phyloP scores from a whole-genome alignment of 1,284 basidiomycete species.

The Porogramme epimiltina region DNA sequence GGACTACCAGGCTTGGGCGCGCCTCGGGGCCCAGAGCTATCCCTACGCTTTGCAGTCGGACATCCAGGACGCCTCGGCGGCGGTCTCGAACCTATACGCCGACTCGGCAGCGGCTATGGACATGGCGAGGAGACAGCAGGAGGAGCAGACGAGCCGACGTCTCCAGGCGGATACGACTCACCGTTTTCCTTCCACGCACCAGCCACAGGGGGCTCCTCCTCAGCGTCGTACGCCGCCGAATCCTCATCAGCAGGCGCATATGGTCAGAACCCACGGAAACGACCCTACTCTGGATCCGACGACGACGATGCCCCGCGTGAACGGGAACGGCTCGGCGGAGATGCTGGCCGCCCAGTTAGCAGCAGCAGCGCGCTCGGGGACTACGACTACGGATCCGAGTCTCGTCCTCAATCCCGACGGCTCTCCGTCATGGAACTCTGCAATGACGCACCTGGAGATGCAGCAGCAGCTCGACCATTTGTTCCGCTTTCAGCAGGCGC shows the following conservation, averaged over 20 bases:
- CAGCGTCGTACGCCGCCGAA: slow-evolving; percentile 47
- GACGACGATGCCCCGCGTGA: slow-evolving; percentile 45
- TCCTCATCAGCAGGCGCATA: too few species aligned
- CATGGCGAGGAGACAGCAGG: slow-evolving; percentile 26
- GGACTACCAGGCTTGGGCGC: slow-evolving; percentile 44
- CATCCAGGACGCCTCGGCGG: slow-evolving; percentile 35
- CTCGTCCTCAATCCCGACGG: slow-evolving; percentile 72
- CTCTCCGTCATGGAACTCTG: slow-evolving; percentile 85
- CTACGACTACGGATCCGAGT: slow-evolving; percentile 67
- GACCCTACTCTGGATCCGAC: slow-evolving; percentile 54
- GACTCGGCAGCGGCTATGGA: slow-evolving; percentile 28
- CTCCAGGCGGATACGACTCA: slow-evolving; percentile 43
- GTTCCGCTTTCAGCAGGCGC: slow-evolving; percentile 29
- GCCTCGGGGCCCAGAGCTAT: slow-evolving; percentile 41
- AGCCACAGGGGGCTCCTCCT: slow-evolving; percentile 13
- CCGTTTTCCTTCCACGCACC: slow-evolving; percentile 83
- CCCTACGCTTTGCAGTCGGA: slow-evolving; percentile 42
- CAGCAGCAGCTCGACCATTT: slow-evolving; percentile 34
- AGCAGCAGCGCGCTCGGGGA: slow-evolving; percentile 27
- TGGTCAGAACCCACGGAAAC: slow-evolving; percentile 54
- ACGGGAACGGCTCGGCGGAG: slow-evolving; percentile 30
- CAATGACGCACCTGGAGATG: slow-evolving; percentile 54
- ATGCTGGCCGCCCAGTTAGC: slow-evolving; percentile 34
- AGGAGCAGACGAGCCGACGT: slow-evolving; percentile 30
- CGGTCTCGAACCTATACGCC: slow-evolving; percentile 25